Conservation (phyloP, 1,284 basidiomycete genomes). For the Heimioporus punctisporus region DNA sequence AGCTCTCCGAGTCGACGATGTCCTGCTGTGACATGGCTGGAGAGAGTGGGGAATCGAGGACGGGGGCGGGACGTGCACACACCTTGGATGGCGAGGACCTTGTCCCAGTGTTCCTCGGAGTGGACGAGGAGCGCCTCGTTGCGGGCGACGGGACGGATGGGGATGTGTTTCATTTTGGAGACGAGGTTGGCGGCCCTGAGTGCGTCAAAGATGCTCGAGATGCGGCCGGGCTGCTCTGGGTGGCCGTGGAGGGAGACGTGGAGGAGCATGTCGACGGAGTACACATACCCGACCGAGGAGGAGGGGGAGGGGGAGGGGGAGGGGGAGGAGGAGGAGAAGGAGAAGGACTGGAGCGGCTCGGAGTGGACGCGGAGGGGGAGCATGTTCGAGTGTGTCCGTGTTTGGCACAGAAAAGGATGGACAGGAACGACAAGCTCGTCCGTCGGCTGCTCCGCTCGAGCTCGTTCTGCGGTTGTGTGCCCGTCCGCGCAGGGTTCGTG, state of each 20-base stretch:
- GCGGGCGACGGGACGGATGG: constrained; percentile 72
- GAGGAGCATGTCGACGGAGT: constrained; percentile 85
- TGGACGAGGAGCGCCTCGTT: constrained; percentile 92
- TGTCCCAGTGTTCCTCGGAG: constrained; percentile 89
- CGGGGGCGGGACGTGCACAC: constrained; percentile 33
- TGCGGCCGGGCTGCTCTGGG: constrained; percentile 90
- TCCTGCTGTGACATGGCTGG: constrained; percentile 76
- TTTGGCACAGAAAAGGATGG: too few species aligned
- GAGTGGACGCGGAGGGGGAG: too few species aligned
- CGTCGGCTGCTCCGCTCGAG: constrained; percentile 33
- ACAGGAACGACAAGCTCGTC: too few species aligned
- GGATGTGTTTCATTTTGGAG: constrained; percentile 77
- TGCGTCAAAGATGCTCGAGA: constrained; percentile 75
- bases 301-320: too few species aligned
- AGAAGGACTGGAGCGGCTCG: too few species aligned
- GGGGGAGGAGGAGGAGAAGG: too few species aligned
- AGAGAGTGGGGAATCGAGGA: constrained; percentile 13
- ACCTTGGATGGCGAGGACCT: constrained; percentile 81
- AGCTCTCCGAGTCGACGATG: constrained; percentile 70
- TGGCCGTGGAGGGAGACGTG: constrained; percentile 75
- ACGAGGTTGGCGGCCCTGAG: constrained; percentile 67
- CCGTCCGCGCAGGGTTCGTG: constrained; percentile 62
- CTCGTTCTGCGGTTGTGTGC: constrained; percentile 64
- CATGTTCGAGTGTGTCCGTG: too few species aligned
- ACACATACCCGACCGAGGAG: constrained; percentile 78